Base-by-base conservation (phyloP, 2,329 filamentous ascomycete genomes). In the Aureobasidium namibiae region DNA sequence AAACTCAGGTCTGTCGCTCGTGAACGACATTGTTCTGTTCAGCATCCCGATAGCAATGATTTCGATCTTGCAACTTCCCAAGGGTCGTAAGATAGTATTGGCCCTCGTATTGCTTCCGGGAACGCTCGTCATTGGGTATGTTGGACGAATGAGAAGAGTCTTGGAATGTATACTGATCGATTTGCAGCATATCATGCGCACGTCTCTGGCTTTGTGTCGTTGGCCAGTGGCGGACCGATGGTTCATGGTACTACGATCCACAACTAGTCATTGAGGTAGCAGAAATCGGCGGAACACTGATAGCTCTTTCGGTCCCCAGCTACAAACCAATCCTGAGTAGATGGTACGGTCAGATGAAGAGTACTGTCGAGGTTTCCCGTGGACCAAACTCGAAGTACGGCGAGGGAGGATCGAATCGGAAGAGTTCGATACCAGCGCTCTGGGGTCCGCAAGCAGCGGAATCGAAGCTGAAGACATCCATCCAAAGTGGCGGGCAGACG, bases 21-120 rank as follows among this genome's bases (percentile, higher is more conserved):
- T 78, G 1, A 80, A 78, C 65, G 79, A 82, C 56, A 62, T 81
- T 52, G 61, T 80, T 14, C 69, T 82, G 39, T 81, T 82, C 61
- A 72, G 74, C 3, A 79, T 81, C 49, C 79, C 79, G 0, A 68
- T 77, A 18, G 74, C 76, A 7, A 76, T 81, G 69, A 71, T 82
- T 38, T 68, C 71, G 29, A 70, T 74, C 9, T 64, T 81, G 42
- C 75, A 79, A 50, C 74, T 80, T 67, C 71, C 72, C 0, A 65
- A 68, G 4, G 71, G 71, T 61, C 70, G 74, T 23, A 80, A 80
- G 68, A 68, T 81, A 16, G 75, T 80, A 60, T 68, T 81, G 11
- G 75, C 68, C 0, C 66, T 75, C 4, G 78, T 81, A 48, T 68
- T 81, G 34, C 67, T 81, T 46, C 79, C 79, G 0, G 79, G 79